These are phyloP conservation scores for Aspergillus cejpii DNA, from an alignment of 2,329 filamentous ascomycete genomes.

Conservation along the genomic window DNA sequence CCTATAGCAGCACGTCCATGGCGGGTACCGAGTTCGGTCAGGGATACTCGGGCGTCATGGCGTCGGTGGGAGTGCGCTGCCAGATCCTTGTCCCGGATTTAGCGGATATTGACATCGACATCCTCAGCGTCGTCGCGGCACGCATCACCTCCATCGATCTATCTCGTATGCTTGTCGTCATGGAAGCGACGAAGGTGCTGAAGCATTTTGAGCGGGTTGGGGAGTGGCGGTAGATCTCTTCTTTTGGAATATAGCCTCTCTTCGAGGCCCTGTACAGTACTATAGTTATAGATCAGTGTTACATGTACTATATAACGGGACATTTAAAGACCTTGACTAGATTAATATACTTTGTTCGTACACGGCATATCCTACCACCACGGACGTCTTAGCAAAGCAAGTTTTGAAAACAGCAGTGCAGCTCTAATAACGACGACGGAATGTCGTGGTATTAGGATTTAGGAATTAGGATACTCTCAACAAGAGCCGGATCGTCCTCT, in stretches of 20 bases:
- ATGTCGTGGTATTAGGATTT: too few relatives aligned
- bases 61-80: slow-evolving; percentile 29
- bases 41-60: slow-evolving; percentile 26
- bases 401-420: too few relatives aligned
- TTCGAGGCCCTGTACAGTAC: too few relatives aligned
- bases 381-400: too few relatives aligned
- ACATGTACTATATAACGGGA: background rate
- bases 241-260: background rate
- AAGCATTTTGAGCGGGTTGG: slow-evolving; percentile 30
- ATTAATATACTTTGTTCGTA: too few relatives aligned
- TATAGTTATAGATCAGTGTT: background rate
- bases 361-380: too few relatives aligned
- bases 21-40: slow-evolving; percentile 17
- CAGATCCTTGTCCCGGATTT: slow-evolving; percentile 22
- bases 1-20: slow-evolving; percentile 17
- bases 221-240: slow-evolving; percentile 21
- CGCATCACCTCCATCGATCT: slow-evolving; percentile 32
- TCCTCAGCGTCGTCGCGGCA: slow-evolving; percentile 32
- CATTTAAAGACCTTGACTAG: too few relatives aligned
- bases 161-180: slow-evolving; percentile 25
- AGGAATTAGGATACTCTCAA: too few relatives aligned
- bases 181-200: slow-evolving; percentile 31
- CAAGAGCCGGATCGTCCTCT: too few relatives aligned
- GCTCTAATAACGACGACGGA: too few relatives aligned
- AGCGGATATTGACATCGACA: slow-evolving; percentile 24